Percentiles rank a stretch among this genome's conserved stretches.
Conservation (phyloP, 2,329 filamentous ascomycete genomes). For the Aureobasidium sp. region DNA sequence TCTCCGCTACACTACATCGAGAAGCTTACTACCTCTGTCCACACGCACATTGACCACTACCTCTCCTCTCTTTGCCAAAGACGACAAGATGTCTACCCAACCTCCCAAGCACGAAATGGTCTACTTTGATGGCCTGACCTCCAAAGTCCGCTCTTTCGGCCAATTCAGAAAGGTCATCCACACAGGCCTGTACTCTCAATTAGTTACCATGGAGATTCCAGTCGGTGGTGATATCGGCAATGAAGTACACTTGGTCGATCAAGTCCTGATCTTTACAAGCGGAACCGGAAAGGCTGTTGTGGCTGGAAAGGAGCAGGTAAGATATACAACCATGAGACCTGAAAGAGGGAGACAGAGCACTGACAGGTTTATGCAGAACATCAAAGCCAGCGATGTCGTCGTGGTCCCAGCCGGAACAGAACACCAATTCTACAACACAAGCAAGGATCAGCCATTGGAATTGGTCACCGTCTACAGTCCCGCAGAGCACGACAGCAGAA, state of each 20-base stretch:
- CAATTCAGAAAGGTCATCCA: conserved; percentile 56
- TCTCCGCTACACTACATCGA: neutral
- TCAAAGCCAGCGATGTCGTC: conserved; percentile 42
- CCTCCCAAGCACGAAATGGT: conserved; percentile 46
- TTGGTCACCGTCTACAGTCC: conserved; percentile 58
- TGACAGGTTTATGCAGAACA: neutral
- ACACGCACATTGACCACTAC: conserved; percentile 16
- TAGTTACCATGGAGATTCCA: conserved; percentile 59
- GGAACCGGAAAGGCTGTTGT: conserved; percentile 53
- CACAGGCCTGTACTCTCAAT: conserved; percentile 56
- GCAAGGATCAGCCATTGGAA: conserved; percentile 50
- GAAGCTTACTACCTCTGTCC: conserved; percentile 19
- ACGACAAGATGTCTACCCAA: conserved; percentile 25
- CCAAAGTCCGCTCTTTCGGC: conserved; percentile 46
- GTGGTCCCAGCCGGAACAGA: conserved; percentile 59
- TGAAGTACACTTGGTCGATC: conserved; percentile 59
- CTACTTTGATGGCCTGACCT: conserved; percentile 53
- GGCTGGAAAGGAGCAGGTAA: conserved; percentile 50
- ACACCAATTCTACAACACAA: conserved; percentile 57
- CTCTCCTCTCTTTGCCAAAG: conserved; percentile 25
- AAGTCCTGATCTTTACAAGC: conserved; percentile 57
- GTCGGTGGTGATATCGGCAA: conserved; percentile 60
- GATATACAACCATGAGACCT: too few relatives aligned
- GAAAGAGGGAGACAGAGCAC: neutral
- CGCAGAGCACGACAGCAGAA: conserved; percentile 53